phyloP scores from a whole-genome alignment of 2,329 filamentous ascomycete species.

The Emmonsia crescens region DNA sequence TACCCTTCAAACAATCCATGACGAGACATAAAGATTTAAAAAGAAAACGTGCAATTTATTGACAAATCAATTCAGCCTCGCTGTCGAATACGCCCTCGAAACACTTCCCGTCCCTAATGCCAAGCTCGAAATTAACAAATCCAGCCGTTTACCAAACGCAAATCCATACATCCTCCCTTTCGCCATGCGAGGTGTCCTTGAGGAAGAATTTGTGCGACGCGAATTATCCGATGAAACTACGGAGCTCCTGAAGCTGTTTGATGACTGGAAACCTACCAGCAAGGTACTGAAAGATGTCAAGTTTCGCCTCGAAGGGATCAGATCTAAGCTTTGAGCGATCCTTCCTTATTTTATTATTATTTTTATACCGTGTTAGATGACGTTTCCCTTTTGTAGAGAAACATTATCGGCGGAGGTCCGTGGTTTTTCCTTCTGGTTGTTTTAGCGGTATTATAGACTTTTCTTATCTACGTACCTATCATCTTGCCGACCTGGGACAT shows the following conservation, averaged over 20 bases:
- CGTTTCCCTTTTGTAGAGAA: background rate
- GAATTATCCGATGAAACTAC: constrained; percentile 67
- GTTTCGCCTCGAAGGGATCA: constrained; percentile 81
- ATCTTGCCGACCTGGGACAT: background rate
- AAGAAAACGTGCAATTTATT: background rate
- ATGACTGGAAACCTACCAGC: constrained; percentile 80
- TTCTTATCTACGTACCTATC: background rate
- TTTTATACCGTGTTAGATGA: background rate
- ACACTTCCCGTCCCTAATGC: constrained; percentile 47
- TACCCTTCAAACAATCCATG: background rate
- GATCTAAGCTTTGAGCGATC: constrained; percentile 58
- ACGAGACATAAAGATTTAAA: background rate
- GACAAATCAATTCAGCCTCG: constrained; percentile 40
- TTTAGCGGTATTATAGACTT: constrained; percentile 1
- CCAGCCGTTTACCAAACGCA: constrained; percentile 30
- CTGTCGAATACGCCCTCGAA: constrained; percentile 62
- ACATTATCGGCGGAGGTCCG: background rate
- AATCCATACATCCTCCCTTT: constrained; percentile 92
- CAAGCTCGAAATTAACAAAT: constrained; percentile 42
- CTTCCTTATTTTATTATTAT: background rate
- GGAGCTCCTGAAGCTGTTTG: constrained; percentile 74
- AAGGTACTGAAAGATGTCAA: constrained; percentile 95
- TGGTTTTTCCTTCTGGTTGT: background rate
- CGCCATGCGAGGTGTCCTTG: constrained; percentile 86
- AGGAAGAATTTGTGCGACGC: constrained; percentile 80